Base-by-base conservation (phyloP, 768 basidiomycete species). In the Scleroderma bovista region DNA sequence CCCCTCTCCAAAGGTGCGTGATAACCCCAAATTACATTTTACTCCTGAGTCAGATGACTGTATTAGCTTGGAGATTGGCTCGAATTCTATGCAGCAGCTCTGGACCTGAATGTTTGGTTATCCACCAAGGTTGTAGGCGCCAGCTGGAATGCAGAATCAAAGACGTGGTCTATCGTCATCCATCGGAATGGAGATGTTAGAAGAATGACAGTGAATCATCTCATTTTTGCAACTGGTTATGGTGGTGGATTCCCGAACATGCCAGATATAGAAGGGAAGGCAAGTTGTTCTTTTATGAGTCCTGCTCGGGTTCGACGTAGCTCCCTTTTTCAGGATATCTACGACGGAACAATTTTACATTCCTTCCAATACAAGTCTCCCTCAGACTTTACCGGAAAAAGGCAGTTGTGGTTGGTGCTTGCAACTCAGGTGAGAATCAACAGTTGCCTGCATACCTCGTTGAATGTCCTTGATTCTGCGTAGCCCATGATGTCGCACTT, bases 81-180 rank as follows among this genome's bases (percentile, higher is more conserved):
- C 1, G 83, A 86, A 59, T 67, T 60, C 9, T 86, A 86, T 51
- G 80, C 76, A 0, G 68, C 74, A 10, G 60, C 73, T 3, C 68
- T 84, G 48, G 84, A 85, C 51, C 58, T 87, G 8, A 77, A 82
- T 54, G 74, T n/a, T n/a, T n/a, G n/a, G n/a, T n/a, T n/a, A n/a
- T n/a, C n/a, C n/a, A n/a, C n/a, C n/a, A n/a, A n/a, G n/a, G n/a
- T n/a, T n/a, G n/a, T n/a, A n/a, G n/a, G n/a, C n/a, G n/a, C n/a
- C n/a, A n/a, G n/a, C n/a, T n/a, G n/a, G n/a, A n/a, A n/a, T n/a
- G n/a, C n/a, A n/a, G n/a, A n/a, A n/a, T n/a, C n/a, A n/a, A n/a
- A n/a, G n/a, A n/a, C n/a, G n/a, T n/a, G n/a, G n/a, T n/a, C n/a
- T n/a, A n/a, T n/a, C n/a, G n/a, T n/a, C n/a, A n/a, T n/a, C n/a